Evolutionary conservation across 768 basidiomycete species (phyloP).

Genomic region (Gymnopilus junonius): DNA sequence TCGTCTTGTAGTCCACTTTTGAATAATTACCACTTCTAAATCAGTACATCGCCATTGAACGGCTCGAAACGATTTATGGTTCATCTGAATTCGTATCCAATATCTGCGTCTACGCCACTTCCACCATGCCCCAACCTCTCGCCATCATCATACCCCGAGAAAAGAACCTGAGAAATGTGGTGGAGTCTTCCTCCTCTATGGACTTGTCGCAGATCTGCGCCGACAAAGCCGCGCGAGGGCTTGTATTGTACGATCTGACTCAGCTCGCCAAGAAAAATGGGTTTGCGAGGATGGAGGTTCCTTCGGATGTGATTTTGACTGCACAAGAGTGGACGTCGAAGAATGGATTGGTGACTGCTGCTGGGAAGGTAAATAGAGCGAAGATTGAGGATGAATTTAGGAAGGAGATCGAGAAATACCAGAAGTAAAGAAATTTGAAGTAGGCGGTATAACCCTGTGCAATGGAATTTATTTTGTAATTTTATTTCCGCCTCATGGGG

Average conservation of each 20-base stretch:
- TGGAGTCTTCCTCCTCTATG: conserved; percentile 25
- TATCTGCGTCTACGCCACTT: conserved; percentile 79
- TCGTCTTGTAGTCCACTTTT: background rate
- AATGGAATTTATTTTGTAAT: no score
- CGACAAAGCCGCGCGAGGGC: conserved; percentile 52
- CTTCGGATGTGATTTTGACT: conserved; percentile 76
- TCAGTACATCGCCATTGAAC: conserved; percentile 90
- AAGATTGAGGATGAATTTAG: conserved; percentile 38
- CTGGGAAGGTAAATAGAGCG: conserved; percentile 38
- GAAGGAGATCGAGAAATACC: conserved; percentile 27
- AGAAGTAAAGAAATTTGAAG: background rate
- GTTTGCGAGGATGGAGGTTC: conserved; percentile 79
- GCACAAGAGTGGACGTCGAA: conserved; percentile 53
- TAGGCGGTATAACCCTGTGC: background rate
- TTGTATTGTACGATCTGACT: conserved; percentile 79
- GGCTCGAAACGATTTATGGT: conserved; percentile 88
- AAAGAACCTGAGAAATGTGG: conserved; percentile 59
- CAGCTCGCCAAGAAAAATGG: conserved; percentile 79
- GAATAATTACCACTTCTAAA: background rate
- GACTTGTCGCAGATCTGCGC: conserved; percentile 60
- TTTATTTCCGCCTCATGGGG: background rate
- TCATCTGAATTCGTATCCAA: conserved; percentile 79
- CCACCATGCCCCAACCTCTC: conserved; percentile 81
- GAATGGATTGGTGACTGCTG: conserved; percentile 77
- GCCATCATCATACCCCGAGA: conserved; percentile 87